These are phyloP conservation scores for Heterobasidion occidentale DNA, from an alignment of 1,284 basidiomycete species.

Conservation along the genomic window DNA sequence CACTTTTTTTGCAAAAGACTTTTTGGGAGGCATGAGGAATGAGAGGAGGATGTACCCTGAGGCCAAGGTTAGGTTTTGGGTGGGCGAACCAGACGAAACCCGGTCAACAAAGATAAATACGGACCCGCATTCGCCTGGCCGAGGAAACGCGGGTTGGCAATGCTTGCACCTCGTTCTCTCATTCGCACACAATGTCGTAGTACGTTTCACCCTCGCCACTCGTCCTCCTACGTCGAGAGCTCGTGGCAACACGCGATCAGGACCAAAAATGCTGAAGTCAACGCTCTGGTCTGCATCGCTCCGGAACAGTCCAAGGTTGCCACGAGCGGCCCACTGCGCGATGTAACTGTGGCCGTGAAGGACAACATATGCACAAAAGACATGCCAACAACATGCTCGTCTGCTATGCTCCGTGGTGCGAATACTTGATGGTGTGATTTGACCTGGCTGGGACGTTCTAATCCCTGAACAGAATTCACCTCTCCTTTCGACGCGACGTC, in stretches of 20 bases:
- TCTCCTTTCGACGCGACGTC: conserved; percentile 89
- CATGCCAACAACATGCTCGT: conserved; percentile 76
- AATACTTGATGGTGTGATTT: neutral
- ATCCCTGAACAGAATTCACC: conserved; percentile 43
- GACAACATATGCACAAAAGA: conserved; percentile 76
- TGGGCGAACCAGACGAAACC: conserved; percentile 12
- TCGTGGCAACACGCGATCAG: conserved; percentile 4
- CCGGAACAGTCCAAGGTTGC: neutral
- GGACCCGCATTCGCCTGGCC: neutral
- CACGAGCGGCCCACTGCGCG: conserved; percentile 25
- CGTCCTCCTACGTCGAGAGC: neutral
- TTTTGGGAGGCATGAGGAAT: conserved; percentile 11
- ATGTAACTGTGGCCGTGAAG: conserved; percentile 64
- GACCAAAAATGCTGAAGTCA: conserved; percentile 31
- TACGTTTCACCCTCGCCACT: neutral
- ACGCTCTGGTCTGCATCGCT: conserved; percentile 25
- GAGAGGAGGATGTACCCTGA: conserved; percentile 5
- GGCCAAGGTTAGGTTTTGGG: conserved; percentile 10
- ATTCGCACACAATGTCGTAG: neutral
- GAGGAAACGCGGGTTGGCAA: neutral
- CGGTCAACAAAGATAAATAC: conserved; percentile 6
- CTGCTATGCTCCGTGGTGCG: conserved; percentile 62
- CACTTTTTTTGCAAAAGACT: conserved; percentile 1
- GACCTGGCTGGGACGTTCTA: neutral
- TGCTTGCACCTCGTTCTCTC: neutral